Conservation (phyloP, 169 alveolate species). For the Plasmodium cynomolgi region DNA sequence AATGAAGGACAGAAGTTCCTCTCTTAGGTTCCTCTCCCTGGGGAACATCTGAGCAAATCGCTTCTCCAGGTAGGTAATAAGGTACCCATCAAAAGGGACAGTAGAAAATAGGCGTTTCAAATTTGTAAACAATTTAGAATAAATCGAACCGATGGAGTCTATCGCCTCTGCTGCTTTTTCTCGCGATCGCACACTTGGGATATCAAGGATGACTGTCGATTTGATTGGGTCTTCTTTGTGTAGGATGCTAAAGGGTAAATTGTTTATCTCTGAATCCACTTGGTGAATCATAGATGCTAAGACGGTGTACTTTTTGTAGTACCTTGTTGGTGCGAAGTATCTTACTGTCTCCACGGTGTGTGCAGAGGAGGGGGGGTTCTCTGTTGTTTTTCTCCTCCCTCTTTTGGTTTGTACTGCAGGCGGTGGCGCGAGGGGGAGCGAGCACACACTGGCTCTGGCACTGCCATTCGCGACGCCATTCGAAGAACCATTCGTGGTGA, state of each 20-base stretch:
- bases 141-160: neutral
- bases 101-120: neutral
- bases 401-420: neutral
- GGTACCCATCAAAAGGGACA: conserved; percentile 26
- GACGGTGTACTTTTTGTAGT: neutral
- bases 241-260: neutral
- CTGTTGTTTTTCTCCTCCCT: neutral
- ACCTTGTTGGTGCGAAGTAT: neutral
- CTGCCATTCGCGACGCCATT: neutral
- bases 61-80: neutral
- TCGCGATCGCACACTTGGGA: neutral
- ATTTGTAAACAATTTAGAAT: conserved; percentile 7
- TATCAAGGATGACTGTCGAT: neutral
- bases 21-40: neutral
- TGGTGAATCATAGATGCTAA: neutral
- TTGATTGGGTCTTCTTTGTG: neutral
- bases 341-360: neutral
- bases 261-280: neutral
- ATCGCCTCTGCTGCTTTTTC: neutral
- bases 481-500: neutral
- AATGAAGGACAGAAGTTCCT: neutral
- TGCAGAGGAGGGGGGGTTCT: neutral
- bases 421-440: neutral
- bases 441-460: neutral
- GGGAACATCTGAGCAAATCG: neutral